Evolutionary conservation across 768 basidiomycete species (phyloP), one percentile per base, ranked within the genome.

Genomic region (Lactifluus pinguis): DNA sequence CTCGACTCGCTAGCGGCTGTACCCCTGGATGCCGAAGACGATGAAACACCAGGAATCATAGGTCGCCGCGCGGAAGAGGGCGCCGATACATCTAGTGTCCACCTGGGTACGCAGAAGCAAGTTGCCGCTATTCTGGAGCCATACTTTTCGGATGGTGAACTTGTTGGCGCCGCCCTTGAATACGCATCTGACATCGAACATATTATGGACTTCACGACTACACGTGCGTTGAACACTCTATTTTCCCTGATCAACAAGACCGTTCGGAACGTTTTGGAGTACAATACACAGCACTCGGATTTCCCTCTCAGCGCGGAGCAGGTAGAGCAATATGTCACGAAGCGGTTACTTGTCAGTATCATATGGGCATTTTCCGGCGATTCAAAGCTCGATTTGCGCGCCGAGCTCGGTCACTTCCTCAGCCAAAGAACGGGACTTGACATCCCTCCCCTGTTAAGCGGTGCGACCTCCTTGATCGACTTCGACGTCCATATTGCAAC

Each of bases 321-420:
- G 47, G 80, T 97, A 53, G 92, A 97, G 69, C 85, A 92, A 66
- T 98, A 97, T 70, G 86, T 95, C 56, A 84, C 85, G 49, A 95
- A 95, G 69, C 86, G 92, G 36, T 75, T 98, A 30, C 80, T 98
- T 9, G 83, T 98, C 72, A 92, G 83, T 74, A 85, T 98, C 64
- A 89, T 98, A 52, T 99, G 97, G 97, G 94, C 97, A 0, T 98
- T 99, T 73, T 89, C 93, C 38, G 97, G 97, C 44, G 97, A 99
- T 67, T 86, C 92, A n/a, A 91, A 89, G 68, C 76, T 97, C 61
- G 92, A 94, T 66, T 75, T 90, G 57, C 86, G 97, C 30, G 87
- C 91, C 2, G 84, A 87, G 65, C 83, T 99, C 79, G 94, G 97
- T 55, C 85, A 92, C 60, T 94, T 86, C 72, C 75, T 99, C 48